Evolutionary conservation across 768 basidiomycete genomes (phyloP).

Genomic region (Rhizopogon rudus): DNA sequence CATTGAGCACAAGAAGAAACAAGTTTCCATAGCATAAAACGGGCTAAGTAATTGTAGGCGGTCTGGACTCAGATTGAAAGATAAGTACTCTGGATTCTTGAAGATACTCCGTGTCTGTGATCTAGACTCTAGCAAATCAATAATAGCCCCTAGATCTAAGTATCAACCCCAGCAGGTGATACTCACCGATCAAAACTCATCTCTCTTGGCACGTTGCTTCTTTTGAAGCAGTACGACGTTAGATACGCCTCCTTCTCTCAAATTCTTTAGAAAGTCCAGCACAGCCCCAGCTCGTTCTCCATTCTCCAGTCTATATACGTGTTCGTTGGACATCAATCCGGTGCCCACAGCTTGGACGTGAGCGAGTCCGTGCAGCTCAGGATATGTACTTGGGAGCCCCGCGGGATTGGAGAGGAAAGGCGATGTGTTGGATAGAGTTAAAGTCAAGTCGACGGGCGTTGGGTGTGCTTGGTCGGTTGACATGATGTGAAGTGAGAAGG

Average conservation of each 20-base stretch:
- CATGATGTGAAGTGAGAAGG: neutral
- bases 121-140: no score
- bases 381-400: neutral
- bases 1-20: no score
- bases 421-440: neutral
- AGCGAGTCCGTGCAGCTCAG: neutral
- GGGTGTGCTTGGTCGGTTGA: neutral
- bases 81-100: no score
- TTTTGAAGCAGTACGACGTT: neutral
- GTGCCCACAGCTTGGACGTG: neutral
- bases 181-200: neutral
- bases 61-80: no score
- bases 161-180: no score
- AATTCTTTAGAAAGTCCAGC: neutral
- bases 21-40: no score
- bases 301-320: neutral
- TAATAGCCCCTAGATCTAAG: no score
- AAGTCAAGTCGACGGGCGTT: neutral
- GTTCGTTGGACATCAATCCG: constrained; percentile 1
- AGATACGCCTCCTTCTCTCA: neutral
- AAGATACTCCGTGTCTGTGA: no score
- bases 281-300: neutral
- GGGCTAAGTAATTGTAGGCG: no score
- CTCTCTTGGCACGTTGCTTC: neutral
- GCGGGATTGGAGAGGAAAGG: neutral